Conservation (phyloP, 371 early-diverging fungal species). For the Mortierella sp. region DNA sequence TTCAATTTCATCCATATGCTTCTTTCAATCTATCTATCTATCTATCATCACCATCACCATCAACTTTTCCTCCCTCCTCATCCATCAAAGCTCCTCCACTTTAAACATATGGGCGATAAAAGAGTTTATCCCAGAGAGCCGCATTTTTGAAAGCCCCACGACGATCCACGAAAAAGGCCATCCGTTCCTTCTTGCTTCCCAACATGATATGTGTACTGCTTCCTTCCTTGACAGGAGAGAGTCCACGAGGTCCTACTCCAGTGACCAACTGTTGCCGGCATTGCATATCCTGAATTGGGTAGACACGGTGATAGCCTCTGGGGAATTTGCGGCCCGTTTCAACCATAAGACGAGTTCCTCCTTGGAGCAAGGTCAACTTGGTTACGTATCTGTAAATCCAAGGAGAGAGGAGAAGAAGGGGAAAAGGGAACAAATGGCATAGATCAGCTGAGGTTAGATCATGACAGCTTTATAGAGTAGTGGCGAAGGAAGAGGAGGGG, state of each 20-base stretch:
- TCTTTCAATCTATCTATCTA: too few species aligned
- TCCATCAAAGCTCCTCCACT: too few species aligned
- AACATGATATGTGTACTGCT: conserved; percentile 46
- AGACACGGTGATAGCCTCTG: conserved; percentile 37
- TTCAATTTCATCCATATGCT: too few species aligned
- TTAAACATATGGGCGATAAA: conserved; percentile 3
- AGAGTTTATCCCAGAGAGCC: conserved; percentile 41
- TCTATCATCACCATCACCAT: too few species aligned
- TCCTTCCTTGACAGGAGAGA: conserved; percentile 39
- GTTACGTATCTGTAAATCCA: conserved; percentile 37
- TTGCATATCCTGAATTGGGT: conserved; percentile 51
- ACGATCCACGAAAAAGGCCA: conserved; percentile 50
- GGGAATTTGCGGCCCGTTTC: conserved; percentile 53
- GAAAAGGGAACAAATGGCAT: not conserved
- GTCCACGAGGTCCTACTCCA: conserved; percentile 42
- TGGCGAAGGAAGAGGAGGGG: too few species aligned
- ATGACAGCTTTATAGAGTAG: too few species aligned
- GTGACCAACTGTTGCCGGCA: conserved; percentile 47
- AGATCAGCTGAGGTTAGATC: too few species aligned
- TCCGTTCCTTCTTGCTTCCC: conserved; percentile 49
- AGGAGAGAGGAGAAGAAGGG: not conserved
- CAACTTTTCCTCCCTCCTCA: too few species aligned
- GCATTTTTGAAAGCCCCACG: conserved; percentile 44
- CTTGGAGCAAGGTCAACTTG: conserved; percentile 36
- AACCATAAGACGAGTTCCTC: conserved; percentile 44